Evolutionary conservation across 805 yeast genomes (phyloP).

Genomic region (Ogataea thermomethanolica): DNA sequence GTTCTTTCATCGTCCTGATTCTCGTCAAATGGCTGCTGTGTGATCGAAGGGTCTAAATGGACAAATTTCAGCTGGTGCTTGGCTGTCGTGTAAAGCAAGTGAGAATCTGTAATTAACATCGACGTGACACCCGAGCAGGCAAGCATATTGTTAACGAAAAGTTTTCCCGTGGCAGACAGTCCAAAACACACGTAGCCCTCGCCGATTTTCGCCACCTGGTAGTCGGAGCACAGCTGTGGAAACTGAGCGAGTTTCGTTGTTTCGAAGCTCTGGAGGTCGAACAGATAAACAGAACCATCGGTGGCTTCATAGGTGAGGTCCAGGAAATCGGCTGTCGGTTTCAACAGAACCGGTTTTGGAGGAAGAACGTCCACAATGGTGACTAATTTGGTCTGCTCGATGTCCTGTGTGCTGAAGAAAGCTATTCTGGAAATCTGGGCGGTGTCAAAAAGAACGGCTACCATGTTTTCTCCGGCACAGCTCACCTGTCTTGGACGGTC

Average conservation of each 20-base stretch:
- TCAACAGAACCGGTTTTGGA: conserved; percentile 52
- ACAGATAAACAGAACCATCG: conserved; percentile 53
- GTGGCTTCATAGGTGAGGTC: conserved; percentile 56
- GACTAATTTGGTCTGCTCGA: conserved; percentile 38
- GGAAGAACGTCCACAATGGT: conserved; percentile 43
- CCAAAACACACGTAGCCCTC: conserved; percentile 55
- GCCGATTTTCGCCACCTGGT: conserved; percentile 40
- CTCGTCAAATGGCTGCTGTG: conserved; percentile 19
- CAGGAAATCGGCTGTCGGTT: conserved; percentile 51
- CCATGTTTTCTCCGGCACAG: conserved; percentile 45
- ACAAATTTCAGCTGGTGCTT: conserved; percentile 79
- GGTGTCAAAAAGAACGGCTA: conserved; percentile 62
- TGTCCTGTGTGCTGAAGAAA: conserved; percentile 44
- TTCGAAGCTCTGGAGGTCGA: conserved; percentile 34
- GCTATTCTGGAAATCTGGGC: conserved; percentile 48
- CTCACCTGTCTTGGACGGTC: conserved; percentile 64
- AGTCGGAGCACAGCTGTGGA: conserved; percentile 67
- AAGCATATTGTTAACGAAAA: conserved; percentile 58
- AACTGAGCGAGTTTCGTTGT: conserved; percentile 44
- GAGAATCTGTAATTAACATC: conserved; percentile 63
- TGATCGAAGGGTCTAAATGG: conserved; percentile 45
- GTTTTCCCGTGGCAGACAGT: conserved; percentile 67
- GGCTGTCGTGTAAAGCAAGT: conserved; percentile 81
- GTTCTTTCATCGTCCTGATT: conserved; percentile 67
- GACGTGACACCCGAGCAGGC: conserved; percentile 80